Evolutionary conservation across 768 basidiomycete genomes (phyloP).

Genomic region (Agaricus bisporus): DNA sequence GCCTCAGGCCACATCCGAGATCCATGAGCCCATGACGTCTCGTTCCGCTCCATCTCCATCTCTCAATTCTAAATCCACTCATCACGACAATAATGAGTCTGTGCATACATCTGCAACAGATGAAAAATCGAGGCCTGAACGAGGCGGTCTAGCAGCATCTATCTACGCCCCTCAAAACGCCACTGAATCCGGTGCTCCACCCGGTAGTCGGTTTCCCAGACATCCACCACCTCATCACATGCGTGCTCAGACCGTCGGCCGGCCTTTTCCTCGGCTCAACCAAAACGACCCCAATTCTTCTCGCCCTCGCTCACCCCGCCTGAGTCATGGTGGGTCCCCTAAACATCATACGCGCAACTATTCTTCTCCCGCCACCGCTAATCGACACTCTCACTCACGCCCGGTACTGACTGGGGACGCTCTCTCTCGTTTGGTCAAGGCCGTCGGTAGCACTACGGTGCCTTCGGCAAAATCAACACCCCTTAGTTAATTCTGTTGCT

Average conservation of each 20-base stretch:
- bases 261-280: constrained; percentile 26
- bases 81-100: constrained; percentile 9
- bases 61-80: too few species aligned
- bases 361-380: constrained; percentile 45
- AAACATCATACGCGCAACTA: constrained; percentile 53
- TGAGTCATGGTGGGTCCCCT: constrained; percentile 37
- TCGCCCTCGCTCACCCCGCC: constrained; percentile 33
- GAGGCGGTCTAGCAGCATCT: constrained; percentile 34
- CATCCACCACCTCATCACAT: constrained; percentile 34
- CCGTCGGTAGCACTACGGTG: constrained; percentile 39
- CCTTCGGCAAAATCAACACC: constrained; percentile 17
- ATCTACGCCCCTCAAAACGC: constrained; percentile 48
- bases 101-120: constrained; percentile 16
- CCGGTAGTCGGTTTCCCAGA: constrained; percentile 19
- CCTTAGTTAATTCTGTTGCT: constrained; percentile 7
- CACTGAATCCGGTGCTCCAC: constrained; percentile 34
- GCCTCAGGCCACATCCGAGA: neutral
- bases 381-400: constrained; percentile 30
- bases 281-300: constrained; percentile 19
- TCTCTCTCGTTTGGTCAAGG: constrained; percentile 56
- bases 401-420: constrained; percentile 75
- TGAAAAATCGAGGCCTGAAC: constrained; percentile 4
- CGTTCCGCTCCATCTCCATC: neutral
- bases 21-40: neutral
- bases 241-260: constrained; percentile 54